These are phyloP conservation scores for Benincasa hispida DNA, from an alignment of 306 rosid genomes.

Conservation along the genomic window DNA sequence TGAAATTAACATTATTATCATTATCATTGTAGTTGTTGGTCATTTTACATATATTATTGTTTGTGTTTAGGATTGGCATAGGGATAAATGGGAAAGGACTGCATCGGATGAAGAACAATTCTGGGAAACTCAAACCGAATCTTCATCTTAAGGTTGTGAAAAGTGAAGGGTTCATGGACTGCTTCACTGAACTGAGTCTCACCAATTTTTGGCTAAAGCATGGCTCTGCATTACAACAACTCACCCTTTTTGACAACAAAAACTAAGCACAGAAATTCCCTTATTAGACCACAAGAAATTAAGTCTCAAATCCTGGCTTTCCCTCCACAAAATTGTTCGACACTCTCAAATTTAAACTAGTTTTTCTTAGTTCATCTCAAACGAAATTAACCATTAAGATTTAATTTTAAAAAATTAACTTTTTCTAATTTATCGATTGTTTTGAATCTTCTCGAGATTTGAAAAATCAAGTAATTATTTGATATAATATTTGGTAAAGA, in stretches of 20 bases:
- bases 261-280: slow-evolving; percentile 31
- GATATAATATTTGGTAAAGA: no score
- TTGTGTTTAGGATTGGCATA: slow-evolving; percentile 52
- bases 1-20: neutral
- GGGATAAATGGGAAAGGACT: slow-evolving; percentile 49
- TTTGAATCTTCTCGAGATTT: no score
- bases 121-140: slow-evolving; percentile 57
- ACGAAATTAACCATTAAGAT: no score
- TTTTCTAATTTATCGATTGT: no score
- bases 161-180: slow-evolving; percentile 53
- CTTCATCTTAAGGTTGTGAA: slow-evolving; percentile 49
- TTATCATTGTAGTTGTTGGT: neutral
- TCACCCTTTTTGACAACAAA: slow-evolving; percentile 34
- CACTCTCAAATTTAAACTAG: no score
- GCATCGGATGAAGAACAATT: slow-evolving; percentile 48
- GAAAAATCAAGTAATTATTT: no score
- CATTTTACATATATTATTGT: no score
- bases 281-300: slow-evolving; percentile 43
- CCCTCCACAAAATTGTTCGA: no score
- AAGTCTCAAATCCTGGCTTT: slow-evolving; percentile 67
- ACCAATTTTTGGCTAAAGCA: slow-evolving; percentile 61
- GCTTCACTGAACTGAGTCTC: slow-evolving; percentile 62
- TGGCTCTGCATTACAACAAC: slow-evolving; percentile 55
- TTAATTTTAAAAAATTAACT: no score
- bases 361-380: no score